Base-by-base conservation (phyloP, 2,329 filamentous ascomycete genomes). In the Fusarium abutilonis region DNA sequence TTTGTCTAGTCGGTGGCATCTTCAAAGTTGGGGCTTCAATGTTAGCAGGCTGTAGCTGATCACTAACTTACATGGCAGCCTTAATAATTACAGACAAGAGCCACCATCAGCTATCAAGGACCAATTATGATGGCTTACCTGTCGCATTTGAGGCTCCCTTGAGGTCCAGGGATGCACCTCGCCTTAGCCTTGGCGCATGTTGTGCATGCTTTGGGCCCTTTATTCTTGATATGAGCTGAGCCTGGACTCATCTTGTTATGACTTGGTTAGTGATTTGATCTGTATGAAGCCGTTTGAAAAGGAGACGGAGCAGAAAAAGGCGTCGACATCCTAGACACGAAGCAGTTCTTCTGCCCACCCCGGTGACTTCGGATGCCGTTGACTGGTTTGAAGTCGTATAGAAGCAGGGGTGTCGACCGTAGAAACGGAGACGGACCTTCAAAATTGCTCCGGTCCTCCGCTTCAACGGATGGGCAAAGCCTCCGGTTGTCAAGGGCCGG, bases 131-230 rank as follows among this genome's bases (percentile, higher is more conserved):
- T 40, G 28, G 50, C 75, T 68, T 64, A 83, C 80, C 81, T 77
- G 60, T 83, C 81, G 62, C 81, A 83, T 51, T 80, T 79, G 50
- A 74, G 72, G 31, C 68, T 72, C 6, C 70, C 74, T 13, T 71
- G 69, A 9, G 77, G 76, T 3, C 80, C 78, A 0, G 79, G 74
- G 23, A 82, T 78, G 40, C 81, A 83, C 64, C 81, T 75, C 28
- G 80, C 77, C 67, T 83, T 83, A n/a, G 81, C 81, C 63, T 78
- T 81, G 56, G 81, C 81, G 65, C 81, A 83, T 2, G 80, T 82
- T 2, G 74, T 75, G 65, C 81, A 83, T 39, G 81, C 81, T 63
- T 79, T 78, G 4, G 81, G 80, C 11, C 81, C 81, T 59, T 78
- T 80, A 64, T 72, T 73, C 41, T 69, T 68, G 13, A 64, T 51